Conservation (phyloP, 2,329 filamentous ascomycete genomes). For the Plectosphaerella plurivora region DNA sequence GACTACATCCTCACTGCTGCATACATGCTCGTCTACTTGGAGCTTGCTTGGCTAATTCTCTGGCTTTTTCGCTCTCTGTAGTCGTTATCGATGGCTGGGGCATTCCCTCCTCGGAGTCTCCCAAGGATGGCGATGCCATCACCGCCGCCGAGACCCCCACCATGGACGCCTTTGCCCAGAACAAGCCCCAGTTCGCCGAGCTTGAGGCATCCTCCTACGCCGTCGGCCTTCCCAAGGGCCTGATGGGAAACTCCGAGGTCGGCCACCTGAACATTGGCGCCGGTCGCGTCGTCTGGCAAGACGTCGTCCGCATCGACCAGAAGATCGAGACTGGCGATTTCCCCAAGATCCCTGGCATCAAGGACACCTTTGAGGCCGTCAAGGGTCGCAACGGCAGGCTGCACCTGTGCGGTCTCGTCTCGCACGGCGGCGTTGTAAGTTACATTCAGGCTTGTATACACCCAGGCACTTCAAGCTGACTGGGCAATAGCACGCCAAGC, state of each 20-base stretch:
- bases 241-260: conserved; percentile 99
- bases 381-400: conserved; percentile 88
- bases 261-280: conserved; percentile 98
- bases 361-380: conserved; percentile 69
- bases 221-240: conserved; percentile 89
- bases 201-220: conserved; percentile 95
- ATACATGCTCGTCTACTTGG: conserved; percentile 51
- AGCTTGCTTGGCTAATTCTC: conserved; percentile 56
- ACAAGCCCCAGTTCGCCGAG: conserved; percentile 79
- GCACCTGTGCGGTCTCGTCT: conserved; percentile 87
- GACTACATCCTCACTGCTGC: conserved; percentile 14
- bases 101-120: conserved; percentile 73
- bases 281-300: conserved; percentile 96
- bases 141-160: conserved; percentile 86
- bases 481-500: conserved; percentile 73
- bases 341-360: conserved; percentile 71
- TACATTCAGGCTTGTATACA: neutral
- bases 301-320: conserved; percentile 93
- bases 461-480: neutral
- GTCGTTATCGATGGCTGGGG: conserved; percentile 99
- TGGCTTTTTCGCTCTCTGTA: conserved; percentile 47
- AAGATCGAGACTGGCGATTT: conserved; percentile 83
- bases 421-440: conserved; percentile 83
- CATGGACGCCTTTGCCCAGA: conserved; percentile 89
- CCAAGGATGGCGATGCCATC: conserved; percentile 90